Evolutionary conservation across 768 basidiomycete genomes (phyloP).

Genomic region (Trametes punicea): DNA sequence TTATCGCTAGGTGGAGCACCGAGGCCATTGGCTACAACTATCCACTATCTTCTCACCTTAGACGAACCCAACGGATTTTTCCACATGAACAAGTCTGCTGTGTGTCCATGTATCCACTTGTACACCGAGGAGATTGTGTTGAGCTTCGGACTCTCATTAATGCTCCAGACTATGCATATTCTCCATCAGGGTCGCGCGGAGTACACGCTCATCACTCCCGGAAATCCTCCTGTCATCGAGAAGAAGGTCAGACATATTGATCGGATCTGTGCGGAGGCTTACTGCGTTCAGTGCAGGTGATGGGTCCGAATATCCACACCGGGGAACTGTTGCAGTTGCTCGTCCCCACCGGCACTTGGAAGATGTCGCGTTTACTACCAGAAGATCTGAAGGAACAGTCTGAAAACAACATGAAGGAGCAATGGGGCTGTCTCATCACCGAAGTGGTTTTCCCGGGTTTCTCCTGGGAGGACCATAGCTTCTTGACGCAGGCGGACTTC

Average conservation of each 20-base stretch:
- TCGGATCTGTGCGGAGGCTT: not conserved
- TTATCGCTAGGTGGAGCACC: slow-evolving; percentile 24
- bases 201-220: slow-evolving; percentile 44
- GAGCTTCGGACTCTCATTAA: not conserved
- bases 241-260: slow-evolving; percentile 26
- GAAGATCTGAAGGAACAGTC: slow-evolving; percentile 34
- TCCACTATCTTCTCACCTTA: slow-evolving; percentile 47
- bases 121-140: not conserved
- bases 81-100: slow-evolving; percentile 49
- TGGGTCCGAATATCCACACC: slow-evolving; percentile 39
- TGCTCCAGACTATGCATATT: slow-evolving; percentile 46
- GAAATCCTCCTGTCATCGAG: slow-evolving; percentile 34
- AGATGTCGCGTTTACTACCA: slow-evolving; percentile 51
- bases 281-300: slow-evolving; percentile 16
- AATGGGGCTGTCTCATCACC: slow-evolving; percentile 51
- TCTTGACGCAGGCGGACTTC: slow-evolving; percentile 36
- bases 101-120: slow-evolving; percentile 22
- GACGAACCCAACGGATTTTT: slow-evolving; percentile 40
- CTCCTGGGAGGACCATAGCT: slow-evolving; percentile 49
- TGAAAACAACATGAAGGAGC: slow-evolving; percentile 32
- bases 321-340: slow-evolving; percentile 48
- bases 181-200: slow-evolving; percentile 49
- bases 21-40: slow-evolving; percentile 41
- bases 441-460: slow-evolving; percentile 61
- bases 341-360: slow-evolving; percentile 52